Evolutionary conservation across 805 yeast genomes (phyloP), one percentile per base, ranked within the genome.

Genomic region (Saccharomycopsis guyanensis): DNA sequence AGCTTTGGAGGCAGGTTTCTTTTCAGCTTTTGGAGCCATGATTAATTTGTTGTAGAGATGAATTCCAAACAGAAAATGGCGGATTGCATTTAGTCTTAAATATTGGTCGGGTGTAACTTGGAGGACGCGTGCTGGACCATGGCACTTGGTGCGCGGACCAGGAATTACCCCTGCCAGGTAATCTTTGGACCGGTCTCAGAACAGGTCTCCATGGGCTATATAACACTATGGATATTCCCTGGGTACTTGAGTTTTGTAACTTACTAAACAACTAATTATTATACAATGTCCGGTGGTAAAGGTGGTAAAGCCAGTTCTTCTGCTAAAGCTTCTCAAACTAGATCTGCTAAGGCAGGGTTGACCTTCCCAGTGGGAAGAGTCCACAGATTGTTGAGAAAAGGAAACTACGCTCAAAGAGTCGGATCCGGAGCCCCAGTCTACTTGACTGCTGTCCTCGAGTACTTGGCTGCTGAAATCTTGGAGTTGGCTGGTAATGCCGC

Each of bases 321-420:
- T 61, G 89, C 87, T 68, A 91, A 91, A 75, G 88, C 95, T 63
- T 83, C 97, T 66, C 93, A 91, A 76, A 85, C 97, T 48, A 87
- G 97, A 82, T 91, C 97, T 59, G 82, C 96, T 56, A 91, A 88
- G 78, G 97, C 97, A 66, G 97, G 97, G 71, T 80, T 91, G 66
- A 86, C 95, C 62, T 91, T 91, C 94, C 97, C 97, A 75, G 97
- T 91, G 59, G 97, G 97, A 71, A 89, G 97, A 82, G 93, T 91
- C 60, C 96, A 91, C 78, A 82, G 97, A 75, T 78, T 89, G 61
- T 74, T 91, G 65, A 86, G 95, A 81, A 87, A 84, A 74, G 96
- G 96, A 69, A 86, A 89, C 82, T 86, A 91, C 76, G 95, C 97
- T 65, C 95, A 89, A 75, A 83, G 97, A 76, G 83, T 91, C 61